Evolutionary conservation across 495 filamentous ascomycete genomes (phyloP), one percentile per base, ranked within the genome.

Genomic region (Neurospora sp.): DNA sequence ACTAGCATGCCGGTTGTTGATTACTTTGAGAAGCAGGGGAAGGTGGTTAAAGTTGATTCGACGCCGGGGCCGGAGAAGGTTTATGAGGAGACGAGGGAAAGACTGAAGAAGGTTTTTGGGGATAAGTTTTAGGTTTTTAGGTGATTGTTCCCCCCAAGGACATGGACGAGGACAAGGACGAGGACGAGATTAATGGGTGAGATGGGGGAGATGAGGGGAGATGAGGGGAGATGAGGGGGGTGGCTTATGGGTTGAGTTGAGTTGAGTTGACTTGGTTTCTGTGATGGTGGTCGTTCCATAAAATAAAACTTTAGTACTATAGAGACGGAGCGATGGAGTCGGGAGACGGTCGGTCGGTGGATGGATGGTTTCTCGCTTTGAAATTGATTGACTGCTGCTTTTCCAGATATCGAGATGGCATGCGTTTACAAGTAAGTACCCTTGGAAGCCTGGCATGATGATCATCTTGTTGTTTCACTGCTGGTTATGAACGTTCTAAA

Each of bases 1-100:
- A 97, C 94, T 3, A 96, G 92, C 80, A 97, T 98, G 94, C 96
- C 96, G 48, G 96, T 98, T 42, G 94, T 99, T 68, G 87, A 96
- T 74, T 88, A 91, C 77, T 98, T 91, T 82, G 90, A 91, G 83
- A 84, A 83, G 73, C 83, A 94, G 82, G 88, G 86, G 61, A 92
- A 91, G 81, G 94, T 98, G 31, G 89, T 96, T 74, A 89, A 88
- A 81, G 86, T 98, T 16, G 82, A 88, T 73, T 93, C 94, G 35
- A 89, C 88, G 39, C 86, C 86, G 31, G 75, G 80, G 22, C 89
- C 91, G 3, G 92, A 94, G 7, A 86, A 90, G 69, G 94, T 99
- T 40, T 97, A 94, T 83, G 81, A 83, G 74, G 81, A 86, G 59
- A 92, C 94, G 20, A 88, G 87, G 85, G 35, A 35, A 35, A 0